phyloP scores from a whole-genome alignment of 495 filamentous ascomycete species.

The Halenospora varia region DNA sequence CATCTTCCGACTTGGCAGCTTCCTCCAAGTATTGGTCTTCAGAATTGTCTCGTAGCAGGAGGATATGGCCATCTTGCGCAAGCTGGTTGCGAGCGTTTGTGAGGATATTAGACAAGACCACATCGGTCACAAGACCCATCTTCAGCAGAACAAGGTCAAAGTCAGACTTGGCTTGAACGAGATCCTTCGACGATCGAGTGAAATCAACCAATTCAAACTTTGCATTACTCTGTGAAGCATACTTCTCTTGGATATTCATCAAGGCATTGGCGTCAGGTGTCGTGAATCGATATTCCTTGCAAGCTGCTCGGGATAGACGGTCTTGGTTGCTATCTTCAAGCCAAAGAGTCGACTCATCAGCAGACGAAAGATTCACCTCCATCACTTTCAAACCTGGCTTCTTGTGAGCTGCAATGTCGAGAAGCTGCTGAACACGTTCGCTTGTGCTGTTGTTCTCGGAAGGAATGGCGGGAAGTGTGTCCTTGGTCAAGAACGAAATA shows the following conservation, averaged over 20 bases:
- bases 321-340: neutral
- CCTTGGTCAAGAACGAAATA: slow-evolving; percentile 11
- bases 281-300: neutral
- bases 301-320: neutral
- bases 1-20: no score
- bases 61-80: no score
- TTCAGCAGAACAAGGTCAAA: neutral
- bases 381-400: slow-evolving; percentile 36
- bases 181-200: neutral
- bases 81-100: no score
- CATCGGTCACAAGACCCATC: no score
- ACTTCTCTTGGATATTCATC: slow-evolving; percentile 6
- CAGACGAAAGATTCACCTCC: slow-evolving; percentile 30
- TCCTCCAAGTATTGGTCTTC: no score
- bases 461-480: slow-evolving; percentile 6
- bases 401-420: slow-evolving; percentile 35
- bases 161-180: neutral
- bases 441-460: neutral
- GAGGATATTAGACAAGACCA: no score
- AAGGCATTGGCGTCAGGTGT: neutral
- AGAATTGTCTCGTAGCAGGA: no score
- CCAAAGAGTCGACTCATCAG: neutral
- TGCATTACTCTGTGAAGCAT: neutral
- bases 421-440: neutral
- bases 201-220: neutral